Evolutionary conservation across 2,329 filamentous ascomycete genomes (phyloP), one percentile per base, ranked within the genome.

Genomic region (Botryotinia globosa): DNA sequence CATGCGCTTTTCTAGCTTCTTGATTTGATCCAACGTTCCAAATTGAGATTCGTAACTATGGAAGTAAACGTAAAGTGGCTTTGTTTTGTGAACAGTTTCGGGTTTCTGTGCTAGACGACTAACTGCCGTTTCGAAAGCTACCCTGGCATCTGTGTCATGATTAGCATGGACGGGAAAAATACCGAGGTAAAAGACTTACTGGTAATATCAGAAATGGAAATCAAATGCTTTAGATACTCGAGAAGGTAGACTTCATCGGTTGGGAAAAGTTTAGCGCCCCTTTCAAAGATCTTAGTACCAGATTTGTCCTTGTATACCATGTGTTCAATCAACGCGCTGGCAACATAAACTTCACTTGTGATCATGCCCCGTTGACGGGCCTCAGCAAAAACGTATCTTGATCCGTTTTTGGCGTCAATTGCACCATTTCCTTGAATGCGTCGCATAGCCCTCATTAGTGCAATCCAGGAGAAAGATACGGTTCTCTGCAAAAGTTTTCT

Each of bases 41-140:
- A 94, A 99, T 76, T 94, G 91, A 18, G 94, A 94, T 83, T 99
- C 96, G 80, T 97, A 97, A 77, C 94, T 92, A 83, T 99, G 95
- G 81, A 99, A 95, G 83, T 95, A 98, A 3, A 90, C 86, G 79
- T 97, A 97, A 0, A 99, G 88, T 0, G 92, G 89, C 81, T 96
- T 97, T 14, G 94, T 90, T 79, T 94, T 96, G 71, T 86, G 83
- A 0, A 91, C 83, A 18, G 89, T 89, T 77, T 94, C 92, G 0
- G 92, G 89, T 77, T 94, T 96, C 37, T 91, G 87, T 12, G 92
- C 88, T 61, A 98, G 87, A 74, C 91, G 91, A 79, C 92, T 93
- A 74, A 98, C 93, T 25, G 94, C 94, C 25, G 94, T 98, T 81
- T 98, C 96, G 79, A 99, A 99, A 3, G 98, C 94, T 16, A 96